phyloP scores from a whole-genome alignment of 306 rosid genomes.

The Lotus japonicus region DNA sequence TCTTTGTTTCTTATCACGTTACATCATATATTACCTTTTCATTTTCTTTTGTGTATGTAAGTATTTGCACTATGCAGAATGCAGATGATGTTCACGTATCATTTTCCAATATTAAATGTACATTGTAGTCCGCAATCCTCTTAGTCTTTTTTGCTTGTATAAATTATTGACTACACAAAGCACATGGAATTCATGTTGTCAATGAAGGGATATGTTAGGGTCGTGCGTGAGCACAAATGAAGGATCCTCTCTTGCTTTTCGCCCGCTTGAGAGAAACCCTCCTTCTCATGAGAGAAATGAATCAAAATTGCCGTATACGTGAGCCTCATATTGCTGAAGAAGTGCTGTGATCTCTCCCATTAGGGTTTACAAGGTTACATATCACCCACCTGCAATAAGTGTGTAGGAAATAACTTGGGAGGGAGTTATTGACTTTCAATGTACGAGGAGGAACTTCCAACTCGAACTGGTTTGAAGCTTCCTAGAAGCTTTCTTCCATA shows the following conservation, averaged over 20 bases:
- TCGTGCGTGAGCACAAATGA: too few species aligned
- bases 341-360: neutral
- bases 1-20: too few species aligned
- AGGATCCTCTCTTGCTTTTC: neutral
- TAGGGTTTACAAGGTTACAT: neutral
- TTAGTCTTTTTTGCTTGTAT: too few species aligned
- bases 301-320: neutral
- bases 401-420: constrained; percentile 19
- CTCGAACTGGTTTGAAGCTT: constrained; percentile 50
- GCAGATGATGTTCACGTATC: too few species aligned
- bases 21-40: too few species aligned
- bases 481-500: constrained; percentile 34
- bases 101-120: too few species aligned
- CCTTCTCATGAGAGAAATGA: neutral
- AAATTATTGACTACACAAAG: neutral
- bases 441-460: constrained; percentile 40
- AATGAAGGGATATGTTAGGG: too few species aligned
- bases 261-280: neutral
- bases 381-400: neutral
- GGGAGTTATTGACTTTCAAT: constrained; percentile 10
- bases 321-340: constrained; percentile 16
- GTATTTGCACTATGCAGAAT: too few species aligned
- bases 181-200: neutral
- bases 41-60: too few species aligned
- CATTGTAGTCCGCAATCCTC: too few species aligned